Evolutionary conservation across 805 yeast genomes (phyloP), one percentile per base, ranked within the genome.

Genomic region (Saccharomycopsis amapae): DNA sequence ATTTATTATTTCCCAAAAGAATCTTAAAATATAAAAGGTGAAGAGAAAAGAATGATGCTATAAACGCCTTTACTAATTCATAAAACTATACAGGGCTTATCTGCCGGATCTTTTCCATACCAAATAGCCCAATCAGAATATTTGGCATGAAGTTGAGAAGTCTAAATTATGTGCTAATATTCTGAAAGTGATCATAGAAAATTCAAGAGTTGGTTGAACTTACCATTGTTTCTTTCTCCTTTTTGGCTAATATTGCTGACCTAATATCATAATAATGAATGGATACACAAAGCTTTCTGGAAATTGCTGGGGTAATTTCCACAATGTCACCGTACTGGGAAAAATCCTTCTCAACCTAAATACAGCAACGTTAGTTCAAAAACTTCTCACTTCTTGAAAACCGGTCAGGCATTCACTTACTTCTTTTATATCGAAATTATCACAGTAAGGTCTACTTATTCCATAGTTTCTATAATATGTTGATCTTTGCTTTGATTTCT

Each of bases 61-160:
- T n/a, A n/a, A n/a, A n/a, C n/a, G n/a, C n/a, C n/a, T n/a, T n/a
- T n/a, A n/a, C n/a, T n/a, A n/a, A 26, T 19, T 24, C 40, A 45
- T 37, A 45, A 17, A 13, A 35, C n/a, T 26, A 53, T 40, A 61
- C 80, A 71, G 4, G 79, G 78, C 47, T 61, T 67, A 53, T 82
- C 88, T 5, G 85, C 69, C 1, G 75, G 73, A 59, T 85, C 94
- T 37, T 70, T 72, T 0, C 82, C 85, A 53, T 75, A 85, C 77
- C 79, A 73, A 1, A 80, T 62, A 5, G 68, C 61, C 93, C 93
- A 85, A 3, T 66, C 73, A 9, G 58, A 59, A 55, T 79, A 84
- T 53, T 71, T 76, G 3, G 53, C 53, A 44, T 65, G n/a, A 20
- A 43, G 18, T 31, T 10, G 7, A n/a, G 30, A 30, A 6, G 18